A percentile compares a stretch with the other conserved stretches of the same genome.
phyloP scores from a whole-genome alignment of 768 basidiomycete species.

The Mycena epipterygia region DNA sequence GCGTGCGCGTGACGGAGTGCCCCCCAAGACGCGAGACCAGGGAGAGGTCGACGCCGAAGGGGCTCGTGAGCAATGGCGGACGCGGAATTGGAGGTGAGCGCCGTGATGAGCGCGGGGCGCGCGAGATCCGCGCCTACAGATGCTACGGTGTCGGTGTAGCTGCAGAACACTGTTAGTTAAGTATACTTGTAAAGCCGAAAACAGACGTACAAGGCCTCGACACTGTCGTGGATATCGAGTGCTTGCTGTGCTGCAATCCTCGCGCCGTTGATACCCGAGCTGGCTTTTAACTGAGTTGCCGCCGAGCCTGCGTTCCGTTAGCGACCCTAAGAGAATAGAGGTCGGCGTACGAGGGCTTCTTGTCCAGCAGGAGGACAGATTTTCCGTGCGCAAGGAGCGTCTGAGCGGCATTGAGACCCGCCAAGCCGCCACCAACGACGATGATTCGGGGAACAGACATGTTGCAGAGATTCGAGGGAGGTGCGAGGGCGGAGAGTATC shows the following conservation, averaged over 20 bases:
- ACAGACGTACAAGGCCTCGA: constrained; percentile 38
- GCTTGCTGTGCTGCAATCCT: constrained; percentile 38
- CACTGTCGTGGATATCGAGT: constrained; percentile 34
- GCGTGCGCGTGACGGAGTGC: constrained; percentile 39
- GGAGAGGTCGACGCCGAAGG: constrained; percentile 42
- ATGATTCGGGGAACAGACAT: constrained; percentile 1
- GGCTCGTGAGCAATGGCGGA: constrained; percentile 38
- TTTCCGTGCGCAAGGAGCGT: constrained; percentile 82
- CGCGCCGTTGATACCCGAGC: constrained; percentile 47
- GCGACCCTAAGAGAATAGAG: neutral
- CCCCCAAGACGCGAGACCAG: constrained; percentile 42
- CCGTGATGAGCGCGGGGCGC: constrained; percentile 39
- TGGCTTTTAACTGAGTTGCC: constrained; percentile 45
- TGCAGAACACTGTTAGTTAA: neutral
- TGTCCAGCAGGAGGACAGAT: constrained; percentile 78
- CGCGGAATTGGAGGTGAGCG: constrained; percentile 43
- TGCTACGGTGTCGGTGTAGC: constrained; percentile 35
- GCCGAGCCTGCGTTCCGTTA: constrained; percentile 29
- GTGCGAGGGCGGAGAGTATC: neutral
- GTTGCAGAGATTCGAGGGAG: neutral
- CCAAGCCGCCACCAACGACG: constrained; percentile 21
- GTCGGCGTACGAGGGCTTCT: constrained; percentile 40
- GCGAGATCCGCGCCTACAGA: constrained; percentile 39
- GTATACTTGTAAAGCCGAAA: too few relatives aligned
- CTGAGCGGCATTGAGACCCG: constrained; percentile 71